These are phyloP conservation scores for Galeopsis tetrahit DNA, from an alignment of 257 asterid species.

Conservation along the genomic window DNA sequence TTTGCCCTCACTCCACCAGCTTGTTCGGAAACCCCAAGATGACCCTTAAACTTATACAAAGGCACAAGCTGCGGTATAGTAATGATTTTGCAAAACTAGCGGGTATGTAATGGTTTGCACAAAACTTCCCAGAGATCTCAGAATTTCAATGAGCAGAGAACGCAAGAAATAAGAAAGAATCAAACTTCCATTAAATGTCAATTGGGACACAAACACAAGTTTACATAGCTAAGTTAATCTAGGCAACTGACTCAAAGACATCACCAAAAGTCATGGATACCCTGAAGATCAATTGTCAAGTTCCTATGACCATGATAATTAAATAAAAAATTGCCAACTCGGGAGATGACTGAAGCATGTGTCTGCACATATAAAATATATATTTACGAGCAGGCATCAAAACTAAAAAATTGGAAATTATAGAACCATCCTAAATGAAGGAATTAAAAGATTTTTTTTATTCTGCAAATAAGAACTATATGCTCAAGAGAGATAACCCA, in stretches of 20 bases:
- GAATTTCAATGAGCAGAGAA: conserved; percentile 2
- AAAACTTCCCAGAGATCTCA: conserved; percentile 12
- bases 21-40: conserved; percentile 36
- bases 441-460: not conserved
- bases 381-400: not conserved
- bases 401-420: not conserved
- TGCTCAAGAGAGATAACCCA: conserved; percentile 23
- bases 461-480: conserved; percentile 9
- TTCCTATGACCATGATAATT: not conserved
- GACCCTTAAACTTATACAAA: conserved; percentile 25
- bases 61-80: not conserved
- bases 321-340: not conserved
- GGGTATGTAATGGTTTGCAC: conserved; percentile 8
- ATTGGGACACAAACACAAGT: not conserved
- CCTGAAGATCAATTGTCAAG: not conserved
- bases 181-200: not conserved
- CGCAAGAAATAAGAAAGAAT: conserved; percentile 9
- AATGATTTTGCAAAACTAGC: conserved; percentile 14
- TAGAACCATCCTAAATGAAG: not conserved
- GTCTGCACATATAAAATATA: not conserved
- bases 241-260: conserved; percentile 11
- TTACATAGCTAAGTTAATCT: conserved; percentile 9
- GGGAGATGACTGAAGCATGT: conserved; percentile 1
- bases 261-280: conserved; percentile 8
- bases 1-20: conserved; percentile 46